Conservation (phyloP, 352 stramenopile genomes). For the Phytophthora sansomeana region DNA sequence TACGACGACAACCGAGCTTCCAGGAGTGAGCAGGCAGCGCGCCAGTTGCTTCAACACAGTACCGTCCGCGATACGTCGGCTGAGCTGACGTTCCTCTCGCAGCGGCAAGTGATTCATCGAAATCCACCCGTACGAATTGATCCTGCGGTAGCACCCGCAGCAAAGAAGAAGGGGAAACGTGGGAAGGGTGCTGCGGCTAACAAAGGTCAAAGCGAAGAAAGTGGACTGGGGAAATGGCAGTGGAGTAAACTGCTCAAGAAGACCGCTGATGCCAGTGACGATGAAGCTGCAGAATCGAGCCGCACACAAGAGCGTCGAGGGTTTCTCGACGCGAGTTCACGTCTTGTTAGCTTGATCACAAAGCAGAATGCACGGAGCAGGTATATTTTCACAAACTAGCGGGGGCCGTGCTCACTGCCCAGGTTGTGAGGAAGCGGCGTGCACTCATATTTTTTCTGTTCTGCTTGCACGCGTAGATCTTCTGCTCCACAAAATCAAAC, state of each 20-base stretch:
- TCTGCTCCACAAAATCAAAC: not conserved
- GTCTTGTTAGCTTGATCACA: constrained; percentile 38
- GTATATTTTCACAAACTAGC: constrained; percentile 10
- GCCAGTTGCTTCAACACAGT: constrained; percentile 51
- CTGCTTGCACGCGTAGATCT: constrained; percentile 2
- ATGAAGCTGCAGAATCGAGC: constrained; percentile 19
- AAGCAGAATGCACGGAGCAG: constrained; percentile 38
- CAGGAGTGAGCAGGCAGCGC: constrained; percentile 32
- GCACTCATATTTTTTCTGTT: not conserved
- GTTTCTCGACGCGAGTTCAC: constrained; percentile 39
- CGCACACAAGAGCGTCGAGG: constrained; percentile 30
- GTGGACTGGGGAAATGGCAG: constrained; percentile 68
- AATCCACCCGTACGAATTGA: constrained; percentile 63
- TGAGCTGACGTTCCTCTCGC: constrained; percentile 79
- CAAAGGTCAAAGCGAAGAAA: constrained; percentile 37
- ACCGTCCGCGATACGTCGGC: constrained; percentile 67
- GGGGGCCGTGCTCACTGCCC: too few relatives aligned
- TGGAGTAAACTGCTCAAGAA: constrained; percentile 70
- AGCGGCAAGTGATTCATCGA: constrained; percentile 81
- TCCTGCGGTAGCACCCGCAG: constrained; percentile 15
- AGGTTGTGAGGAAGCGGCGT: too few relatives aligned
- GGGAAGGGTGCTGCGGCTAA: constrained; percentile 39
- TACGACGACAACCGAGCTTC: constrained; percentile 35
- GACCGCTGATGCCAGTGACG: constrained; percentile 19
- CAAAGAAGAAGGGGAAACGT: constrained; percentile 41